A percentile compares a stretch with the other conserved stretches of the same genome.
Conservation (phyloP, 73 alveolate genomes). For the Effrenium voratum region DNA sequence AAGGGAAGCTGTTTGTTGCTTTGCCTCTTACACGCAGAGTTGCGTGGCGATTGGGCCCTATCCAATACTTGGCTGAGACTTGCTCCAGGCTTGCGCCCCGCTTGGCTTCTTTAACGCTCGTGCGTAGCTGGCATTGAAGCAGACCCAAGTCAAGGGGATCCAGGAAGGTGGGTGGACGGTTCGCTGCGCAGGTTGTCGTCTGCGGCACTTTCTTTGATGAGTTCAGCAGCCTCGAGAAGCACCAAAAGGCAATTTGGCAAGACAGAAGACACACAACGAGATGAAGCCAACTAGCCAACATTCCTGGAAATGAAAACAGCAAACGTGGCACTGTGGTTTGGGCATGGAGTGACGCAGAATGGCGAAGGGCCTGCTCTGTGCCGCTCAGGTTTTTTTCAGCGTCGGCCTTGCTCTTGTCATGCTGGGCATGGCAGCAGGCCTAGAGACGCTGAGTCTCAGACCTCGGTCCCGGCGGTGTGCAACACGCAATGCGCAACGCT, state of each 20-base stretch:
- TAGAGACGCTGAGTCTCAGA: too few relatives aligned
- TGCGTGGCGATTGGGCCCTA: too few relatives aligned
- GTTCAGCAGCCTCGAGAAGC: conserved; percentile 8
- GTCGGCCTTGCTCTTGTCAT: not conserved
- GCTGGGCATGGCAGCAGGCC: conserved; percentile 24
- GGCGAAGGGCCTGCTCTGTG: not conserved
- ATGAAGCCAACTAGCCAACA: not conserved
- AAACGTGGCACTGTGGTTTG: not conserved
- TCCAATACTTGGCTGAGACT: too few relatives aligned
- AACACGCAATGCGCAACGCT: too few relatives aligned
- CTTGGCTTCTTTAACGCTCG: too few relatives aligned
- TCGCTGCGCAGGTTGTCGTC: not conserved
- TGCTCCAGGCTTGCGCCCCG: too few relatives aligned
- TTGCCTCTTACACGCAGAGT: too few relatives aligned
- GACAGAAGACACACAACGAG: not conserved
- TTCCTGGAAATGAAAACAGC: not conserved
- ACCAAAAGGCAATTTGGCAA: conserved; percentile 1
- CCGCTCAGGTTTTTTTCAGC: not conserved
- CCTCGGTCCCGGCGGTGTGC: too few relatives aligned
- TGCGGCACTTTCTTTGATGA: conserved; percentile 47
- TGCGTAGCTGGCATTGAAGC: too few relatives aligned
- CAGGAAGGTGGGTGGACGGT: not conserved
- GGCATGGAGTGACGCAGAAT: not conserved
- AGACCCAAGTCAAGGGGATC: not conserved
- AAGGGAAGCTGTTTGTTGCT: too few relatives aligned